Conservation (phyloP, 192 early-diverging fungal species). For the Coemansia sp. region DNA sequence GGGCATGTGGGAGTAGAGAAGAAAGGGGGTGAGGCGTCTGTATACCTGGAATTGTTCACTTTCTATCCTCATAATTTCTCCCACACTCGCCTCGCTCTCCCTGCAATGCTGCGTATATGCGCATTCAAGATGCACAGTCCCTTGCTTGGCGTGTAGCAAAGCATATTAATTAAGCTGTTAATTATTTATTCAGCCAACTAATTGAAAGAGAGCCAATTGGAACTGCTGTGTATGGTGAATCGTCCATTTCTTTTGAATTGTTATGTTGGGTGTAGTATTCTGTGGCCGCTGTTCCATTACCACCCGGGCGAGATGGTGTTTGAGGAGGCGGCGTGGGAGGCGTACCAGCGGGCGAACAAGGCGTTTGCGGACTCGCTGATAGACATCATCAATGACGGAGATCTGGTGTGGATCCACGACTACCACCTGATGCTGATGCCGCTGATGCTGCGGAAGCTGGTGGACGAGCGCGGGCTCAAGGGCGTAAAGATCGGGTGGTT, state of each 20-base stretch:
- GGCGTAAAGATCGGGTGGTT: conserved; percentile 98
- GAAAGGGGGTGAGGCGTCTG: background rate
- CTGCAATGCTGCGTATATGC: background rate
- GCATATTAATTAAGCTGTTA: no score
- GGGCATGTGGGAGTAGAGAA: no score
- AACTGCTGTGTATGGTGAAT: no score
- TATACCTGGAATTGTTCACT: background rate
- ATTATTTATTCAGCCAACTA: no score
- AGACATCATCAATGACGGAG: conserved; percentile 83
- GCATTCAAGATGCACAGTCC: background rate
- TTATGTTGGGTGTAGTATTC: conserved; percentile 62
- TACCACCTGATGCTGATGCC: conserved; percentile 99
- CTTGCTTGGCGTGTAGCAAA: background rate
- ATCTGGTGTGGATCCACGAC: conserved; percentile 90
- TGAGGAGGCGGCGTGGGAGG: conserved; percentile 91
- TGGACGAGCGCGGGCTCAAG: conserved; percentile 55
- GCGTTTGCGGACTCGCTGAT: conserved; percentile 93
- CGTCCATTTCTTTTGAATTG: background rate
- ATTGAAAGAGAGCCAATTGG: no score
- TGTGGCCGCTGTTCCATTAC: conserved; percentile 99
- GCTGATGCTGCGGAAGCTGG: conserved; percentile 70
- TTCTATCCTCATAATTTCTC: background rate
- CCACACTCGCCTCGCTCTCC: background rate
- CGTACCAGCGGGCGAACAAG: conserved; percentile 87
- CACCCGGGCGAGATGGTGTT: conserved; percentile 98